Evolutionary conservation across 1,139 yeast species (phyloP).

Genomic region (Saccharomycopsis hybrid): DNA sequence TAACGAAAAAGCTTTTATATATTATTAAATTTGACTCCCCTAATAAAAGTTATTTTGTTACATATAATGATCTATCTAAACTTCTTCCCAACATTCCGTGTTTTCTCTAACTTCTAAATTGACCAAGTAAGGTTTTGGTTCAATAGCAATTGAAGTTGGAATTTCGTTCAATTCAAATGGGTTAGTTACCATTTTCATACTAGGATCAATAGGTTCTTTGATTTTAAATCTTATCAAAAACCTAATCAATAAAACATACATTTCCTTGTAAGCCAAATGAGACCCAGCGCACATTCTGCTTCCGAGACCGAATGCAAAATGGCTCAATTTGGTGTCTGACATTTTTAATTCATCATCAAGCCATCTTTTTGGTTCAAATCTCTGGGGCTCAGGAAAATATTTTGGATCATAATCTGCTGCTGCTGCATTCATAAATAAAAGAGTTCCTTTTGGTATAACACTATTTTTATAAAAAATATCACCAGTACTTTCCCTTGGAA

Average conservation of each 20-base stretch:
- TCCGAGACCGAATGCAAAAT: constrained; percentile 69
- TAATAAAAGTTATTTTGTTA: too few species aligned
- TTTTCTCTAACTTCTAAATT: constrained; percentile 22
- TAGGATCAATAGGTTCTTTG: constrained; percentile 33
- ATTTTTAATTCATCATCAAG: constrained; percentile 30
- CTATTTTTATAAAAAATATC: constrained; percentile 36
- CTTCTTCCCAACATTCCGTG: too few species aligned
- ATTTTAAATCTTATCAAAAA: constrained; percentile 36
- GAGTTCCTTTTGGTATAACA: constrained; percentile 49
- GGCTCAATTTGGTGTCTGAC: constrained; percentile 31
- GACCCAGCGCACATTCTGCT: constrained; percentile 65
- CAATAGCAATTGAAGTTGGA: constrained; percentile 55
- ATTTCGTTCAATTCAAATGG: constrained; percentile 43
- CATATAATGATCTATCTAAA: too few species aligned
- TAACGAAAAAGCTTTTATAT: too few species aligned
- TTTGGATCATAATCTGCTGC: constrained; percentile 62
- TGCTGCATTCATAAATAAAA: constrained; percentile 58
- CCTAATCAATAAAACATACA: constrained; percentile 43
- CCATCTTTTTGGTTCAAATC: constrained; percentile 57
- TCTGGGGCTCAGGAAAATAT: constrained; percentile 42
- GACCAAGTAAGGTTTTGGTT: constrained; percentile 43
- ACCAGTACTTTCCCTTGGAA: constrained; percentile 56
- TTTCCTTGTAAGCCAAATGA: constrained; percentile 53
- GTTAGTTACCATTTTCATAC: constrained; percentile 37
- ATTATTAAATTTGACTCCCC: too few species aligned